Base-by-base conservation (phyloP, 345 rosid species). In the Noccaea bulbosa region DNA sequence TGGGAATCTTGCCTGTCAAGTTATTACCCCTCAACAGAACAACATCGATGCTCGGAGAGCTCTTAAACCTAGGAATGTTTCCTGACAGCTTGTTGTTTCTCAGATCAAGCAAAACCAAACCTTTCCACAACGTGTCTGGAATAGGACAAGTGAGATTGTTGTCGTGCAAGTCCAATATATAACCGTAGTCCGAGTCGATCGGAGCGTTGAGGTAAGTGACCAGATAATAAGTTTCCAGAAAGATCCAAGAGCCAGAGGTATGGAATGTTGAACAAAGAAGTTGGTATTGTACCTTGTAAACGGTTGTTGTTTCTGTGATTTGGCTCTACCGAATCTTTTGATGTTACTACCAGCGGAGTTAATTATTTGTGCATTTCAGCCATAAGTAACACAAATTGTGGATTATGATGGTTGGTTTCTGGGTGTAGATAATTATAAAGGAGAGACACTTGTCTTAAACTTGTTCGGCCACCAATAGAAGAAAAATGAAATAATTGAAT, bases 191-290 rank as follows among this genome's bases (percentile, higher is more conserved):
- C 12, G 64, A 55, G 39, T 12, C 11, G 4, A 32, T 12, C 11
- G 4, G 37, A 69, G 17, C 47, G 57, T 2, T 1, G 48, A 10
- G 73, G 65, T 34, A 69, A 57, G 65, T 9, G 47, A 24, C 73
- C 73, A 1, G 66, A 69, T 16, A 69, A 38, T 17, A 10, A 24
- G 65, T 69, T 69, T 37, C n/a, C 57, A 3, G 73, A 69, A 11
- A 69, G 65, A 30, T 69, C 73, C 47, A 68, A 55, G 3, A 68
- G 35, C 72, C 72, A 69, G 37, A 69, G 65, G 12, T 57, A 46
- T 1, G 73, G 64, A 9, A 69, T 47, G 48, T 47, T 69, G 73
- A 58, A 47, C 47, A 69, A 40, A 69, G 73, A 58, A 14, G 16
- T 49, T 35, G 73, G 73, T 1, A 69, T 15, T 14, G 7, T 7